Evolutionary conservation across 2,329 filamentous ascomycete species (phyloP).

Genomic region (Dichotomopilus funicola): DNA sequence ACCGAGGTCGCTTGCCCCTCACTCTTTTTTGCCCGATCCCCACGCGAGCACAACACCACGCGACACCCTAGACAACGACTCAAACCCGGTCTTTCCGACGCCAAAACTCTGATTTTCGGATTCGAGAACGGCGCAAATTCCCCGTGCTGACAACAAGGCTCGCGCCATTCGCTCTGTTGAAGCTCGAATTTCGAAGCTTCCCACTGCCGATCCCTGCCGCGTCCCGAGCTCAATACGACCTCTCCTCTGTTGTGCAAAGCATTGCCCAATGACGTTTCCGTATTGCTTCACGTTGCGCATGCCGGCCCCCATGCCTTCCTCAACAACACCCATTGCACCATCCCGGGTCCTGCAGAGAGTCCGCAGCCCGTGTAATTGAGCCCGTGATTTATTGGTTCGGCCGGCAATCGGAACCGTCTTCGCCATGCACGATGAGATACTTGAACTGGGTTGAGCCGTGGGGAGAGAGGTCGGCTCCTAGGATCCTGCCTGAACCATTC

Average conservation of each 20-base stretch:
- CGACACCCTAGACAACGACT: no score
- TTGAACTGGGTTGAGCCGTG: neutral
- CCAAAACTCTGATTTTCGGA: neutral
- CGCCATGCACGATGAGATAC: neutral
- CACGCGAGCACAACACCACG: no score
- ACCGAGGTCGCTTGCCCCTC: no score
- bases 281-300: constrained; percentile 1
- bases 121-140: neutral
- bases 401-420: neutral
- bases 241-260: neutral
- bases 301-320: neutral
- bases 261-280: constrained; percentile 1
- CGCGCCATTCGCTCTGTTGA: neutral
- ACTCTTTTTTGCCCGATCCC: no score
- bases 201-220: neutral
- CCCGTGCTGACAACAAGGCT: neutral
- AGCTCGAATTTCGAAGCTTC: neutral
- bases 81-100: no score
- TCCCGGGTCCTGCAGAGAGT: neutral
- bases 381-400: neutral
- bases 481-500: neutral
- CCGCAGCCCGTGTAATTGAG: neutral
- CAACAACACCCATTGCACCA: neutral
- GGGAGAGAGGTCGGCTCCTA: neutral
- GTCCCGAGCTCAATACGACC: neutral